Evolutionary conservation across 2,329 filamentous ascomycete genomes (phyloP), one percentile per base, ranked within the genome.

Genomic region (Lasiodiplodia hormozganensis): DNA sequence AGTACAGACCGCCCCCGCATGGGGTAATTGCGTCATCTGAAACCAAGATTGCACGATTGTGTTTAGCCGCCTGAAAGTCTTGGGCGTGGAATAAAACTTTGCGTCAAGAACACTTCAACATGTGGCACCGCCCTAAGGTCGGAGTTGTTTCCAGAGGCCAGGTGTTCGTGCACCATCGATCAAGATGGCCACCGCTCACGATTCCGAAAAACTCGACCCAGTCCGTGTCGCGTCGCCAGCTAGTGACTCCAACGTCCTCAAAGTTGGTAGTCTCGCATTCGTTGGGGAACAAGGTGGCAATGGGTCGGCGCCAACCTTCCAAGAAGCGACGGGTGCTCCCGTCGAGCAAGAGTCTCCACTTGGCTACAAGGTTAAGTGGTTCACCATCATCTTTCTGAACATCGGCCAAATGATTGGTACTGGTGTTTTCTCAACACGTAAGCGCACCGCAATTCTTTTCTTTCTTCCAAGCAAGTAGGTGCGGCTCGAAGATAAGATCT

Each of bases 341-440:
- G 86, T 90, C 3, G 88, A 90, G 74, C 78, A 77, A 2, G 73
- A 82, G 2, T 89, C 87, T 0, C 88, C 88, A 0, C 76, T 90
- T 2, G 88, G 88, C 0, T 89, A 89, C 70, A 78, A 85, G 12
- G 87, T 90, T 16, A 84, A 84, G 10, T 84, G 82, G 67, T 70
- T 86, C 4, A 87, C 87, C 0, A 85, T 88, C 28, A 79, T 89
- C 43, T 88, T 88, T 49, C 74, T 90, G 65, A 90, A 90, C 69
- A 75, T 90, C 49, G 87, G 85, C 68, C 84, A 85, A 76, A 90
- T 90, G 87, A 81, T 90, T 56, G 88, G 88, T 1, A 89, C 87
- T 0, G 87, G 87, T 57, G 84, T 89, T n/a, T 89, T 87, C 68
- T 90, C 88, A 0, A 90, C 88, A 0, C 88, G 87, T 89, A 73